Base-by-base conservation (phyloP, 306 rosid species). In the Malus orientalis region DNA sequence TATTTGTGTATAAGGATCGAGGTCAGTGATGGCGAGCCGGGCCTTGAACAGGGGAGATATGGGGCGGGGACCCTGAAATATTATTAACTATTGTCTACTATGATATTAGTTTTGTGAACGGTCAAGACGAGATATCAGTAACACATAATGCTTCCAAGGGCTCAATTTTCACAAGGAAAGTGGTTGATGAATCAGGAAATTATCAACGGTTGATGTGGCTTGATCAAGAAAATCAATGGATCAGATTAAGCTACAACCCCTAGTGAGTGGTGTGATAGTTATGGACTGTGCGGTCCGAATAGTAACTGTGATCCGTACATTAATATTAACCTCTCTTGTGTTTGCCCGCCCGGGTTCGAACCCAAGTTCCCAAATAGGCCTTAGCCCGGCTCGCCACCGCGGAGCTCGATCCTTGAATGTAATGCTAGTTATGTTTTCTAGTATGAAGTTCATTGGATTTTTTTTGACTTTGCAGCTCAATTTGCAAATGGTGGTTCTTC, bases 291-390 rank as follows among this genome's bases (percentile, higher is more conserved):
- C 4, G 87, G 97, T 32, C 18, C 80, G 2, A 89, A 89, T 30
- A 55, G 88, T 27, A 76, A 86, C 4, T 91, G 94, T 22, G 70
- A 89, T 71, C 84, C 91, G 4, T 63, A 74, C 7, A 51, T 53
- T 33, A 18, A 60, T 5, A 78, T 74, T 1, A 27, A 62, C 8
- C 82, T 78, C 14, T 65, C 30, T 68, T 91, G 94, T 49, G 29
- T 80, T 8, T 89, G 94, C 67, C 33, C 89, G 8, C 93, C 89
- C 0, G 94, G 97, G 7, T 85, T 85, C 67, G 85, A 88, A 60
- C 94, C 94, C 15, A 79, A 57, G 68, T 61, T 40, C 4, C 51
- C 73, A 4, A 36, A 36, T 36, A 36, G 38, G 38, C 38, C 8
- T 1, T 36, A 36, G 38, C 38, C 38, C 0, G 8, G 38, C 38